phyloP scores from a whole-genome alignment of 2,329 filamentous ascomycete species.

The Trichoderma koningiopsis region DNA sequence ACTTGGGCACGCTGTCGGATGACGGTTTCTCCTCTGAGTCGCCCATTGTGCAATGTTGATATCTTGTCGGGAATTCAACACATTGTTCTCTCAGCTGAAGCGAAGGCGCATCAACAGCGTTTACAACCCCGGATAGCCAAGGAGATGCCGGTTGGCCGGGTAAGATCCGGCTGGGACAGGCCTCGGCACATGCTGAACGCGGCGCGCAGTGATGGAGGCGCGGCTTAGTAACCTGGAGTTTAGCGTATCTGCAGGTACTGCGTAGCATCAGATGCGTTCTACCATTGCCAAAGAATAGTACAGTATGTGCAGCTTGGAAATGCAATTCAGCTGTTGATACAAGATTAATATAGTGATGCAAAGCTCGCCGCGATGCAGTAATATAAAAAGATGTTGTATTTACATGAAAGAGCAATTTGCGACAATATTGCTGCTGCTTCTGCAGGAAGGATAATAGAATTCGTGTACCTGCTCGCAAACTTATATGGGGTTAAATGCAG shows the following conservation, averaged over 20 bases:
- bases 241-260: neutral
- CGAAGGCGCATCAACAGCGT: conserved; percentile 10
- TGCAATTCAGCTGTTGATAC: neutral
- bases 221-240: neutral
- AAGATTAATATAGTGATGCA: neutral
- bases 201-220: conserved; percentile 6
- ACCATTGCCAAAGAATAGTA: neutral
- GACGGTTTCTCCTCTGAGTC: conserved; percentile 37
- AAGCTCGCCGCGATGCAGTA: neutral
- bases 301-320: neutral
- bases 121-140: neutral
- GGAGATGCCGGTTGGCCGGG: conserved; percentile 21
- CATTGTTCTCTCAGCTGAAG: conserved; percentile 3
- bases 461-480: neutral
- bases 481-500: neutral
- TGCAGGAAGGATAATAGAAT: too few relatives aligned
- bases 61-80: conserved; percentile 7
- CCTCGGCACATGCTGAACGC: conserved; percentile 25
- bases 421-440: neutral
- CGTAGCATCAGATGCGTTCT: neutral
- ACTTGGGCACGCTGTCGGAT: conserved; percentile 36
- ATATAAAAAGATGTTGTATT: neutral
- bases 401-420: neutral
- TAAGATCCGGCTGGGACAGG: conserved; percentile 27
- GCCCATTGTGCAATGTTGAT: conserved; percentile 33